phyloP scores from a whole-genome alignment of 768 basidiomycete species.

The Scleroderma citrinum region DNA sequence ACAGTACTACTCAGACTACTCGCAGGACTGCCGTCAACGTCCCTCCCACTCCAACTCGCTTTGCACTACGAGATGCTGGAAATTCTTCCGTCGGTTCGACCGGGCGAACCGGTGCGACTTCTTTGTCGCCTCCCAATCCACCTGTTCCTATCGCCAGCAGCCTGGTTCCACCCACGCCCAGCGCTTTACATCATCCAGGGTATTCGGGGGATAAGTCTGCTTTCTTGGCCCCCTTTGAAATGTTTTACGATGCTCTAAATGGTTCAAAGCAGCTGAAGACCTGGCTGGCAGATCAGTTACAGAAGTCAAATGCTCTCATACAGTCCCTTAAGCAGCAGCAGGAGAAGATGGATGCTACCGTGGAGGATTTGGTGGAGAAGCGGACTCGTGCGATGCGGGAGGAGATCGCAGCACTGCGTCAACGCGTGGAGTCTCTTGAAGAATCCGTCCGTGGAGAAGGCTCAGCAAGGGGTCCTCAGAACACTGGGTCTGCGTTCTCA shows the following conservation, averaged over 20 bases:
- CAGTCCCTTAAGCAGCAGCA: slow-evolving; percentile 52
- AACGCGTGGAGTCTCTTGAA: slow-evolving; percentile 67
- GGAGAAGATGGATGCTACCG: slow-evolving; percentile 54
- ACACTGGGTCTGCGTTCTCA: slow-evolving; percentile 11
- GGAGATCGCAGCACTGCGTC: slow-evolving; percentile 55
- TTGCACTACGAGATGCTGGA: slow-evolving; percentile 37
- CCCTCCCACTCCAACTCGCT: slow-evolving; percentile 66
- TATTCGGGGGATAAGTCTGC: slow-evolving; percentile 63
- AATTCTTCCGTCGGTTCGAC: slow-evolving; percentile 20
- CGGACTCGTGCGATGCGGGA: slow-evolving; percentile 51
- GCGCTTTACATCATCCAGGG: slow-evolving; percentile 54
- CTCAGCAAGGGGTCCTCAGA: slow-evolving; percentile 9
- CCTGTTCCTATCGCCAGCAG: slow-evolving; percentile 64
- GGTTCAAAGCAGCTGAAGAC: slow-evolving; percentile 74
- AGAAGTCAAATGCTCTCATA: slow-evolving; percentile 52
- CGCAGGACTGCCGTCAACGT: slow-evolving; percentile 54
- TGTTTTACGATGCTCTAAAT: slow-evolving; percentile 79
- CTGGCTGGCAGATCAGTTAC: slow-evolving; percentile 71
- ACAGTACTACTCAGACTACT: slow-evolving; percentile 38
- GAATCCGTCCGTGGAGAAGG: slow-evolving; percentile 31
- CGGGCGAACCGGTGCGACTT: slow-evolving; percentile 26
- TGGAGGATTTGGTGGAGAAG: slow-evolving; percentile 58
- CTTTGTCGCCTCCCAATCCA: slow-evolving; percentile 48
- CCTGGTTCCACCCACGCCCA: slow-evolving; percentile 65
- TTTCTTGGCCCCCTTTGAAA: slow-evolving; percentile 77